Percentiles rank a stretch among this genome's conserved stretches.
Conservation (phyloP, 2,329 filamentous ascomycete species). For the Tympanopsis confertula region DNA sequence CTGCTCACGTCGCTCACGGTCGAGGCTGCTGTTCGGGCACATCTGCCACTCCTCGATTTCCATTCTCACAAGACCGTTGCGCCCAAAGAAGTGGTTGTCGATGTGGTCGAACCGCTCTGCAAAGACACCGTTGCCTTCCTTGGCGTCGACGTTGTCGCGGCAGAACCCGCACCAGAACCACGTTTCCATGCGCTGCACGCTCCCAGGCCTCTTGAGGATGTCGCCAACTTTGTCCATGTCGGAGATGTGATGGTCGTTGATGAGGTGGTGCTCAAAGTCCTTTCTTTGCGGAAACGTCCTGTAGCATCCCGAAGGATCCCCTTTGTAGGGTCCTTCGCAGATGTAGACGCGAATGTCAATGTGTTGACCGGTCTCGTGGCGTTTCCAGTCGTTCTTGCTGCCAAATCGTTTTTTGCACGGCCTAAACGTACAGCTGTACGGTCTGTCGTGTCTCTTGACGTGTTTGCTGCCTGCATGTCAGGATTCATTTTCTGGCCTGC, state of each 20-base stretch:
- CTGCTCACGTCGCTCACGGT: too few relatives aligned
- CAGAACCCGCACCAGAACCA: constrained; percentile 89
- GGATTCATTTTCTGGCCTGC: constrained; percentile 4
- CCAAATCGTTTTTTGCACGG: constrained; percentile 66
- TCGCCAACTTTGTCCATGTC: constrained; percentile 17
- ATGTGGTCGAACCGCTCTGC: constrained; percentile 64
- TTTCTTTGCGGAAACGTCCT: constrained; percentile 8
- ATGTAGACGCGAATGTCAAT: constrained; percentile 61
- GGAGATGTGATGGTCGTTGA: constrained; percentile 15
- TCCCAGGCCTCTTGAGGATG: constrained; percentile 39
- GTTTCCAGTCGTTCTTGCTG: constrained; percentile 91
- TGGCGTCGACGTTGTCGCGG: constrained; percentile 36
- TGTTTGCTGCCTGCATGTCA: constrained; percentile 55
- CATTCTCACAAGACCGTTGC: constrained; percentile 21
- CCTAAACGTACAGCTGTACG: constrained; percentile 69
- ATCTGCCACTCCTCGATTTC: constrained; percentile 45
- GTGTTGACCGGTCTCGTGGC: constrained; percentile 76
- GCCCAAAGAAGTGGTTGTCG: constrained; percentile 55
- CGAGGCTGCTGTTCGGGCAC: too few relatives aligned
- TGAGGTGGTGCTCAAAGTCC: constrained; percentile 30
- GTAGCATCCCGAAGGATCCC: constrained; percentile 4
- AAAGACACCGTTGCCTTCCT: constrained; percentile 35
- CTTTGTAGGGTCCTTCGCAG: constrained; percentile 35
- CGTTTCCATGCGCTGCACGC: constrained; percentile 51
- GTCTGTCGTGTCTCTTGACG: constrained; percentile 66